Evolutionary conservation across 306 rosid species (phyloP), one percentile per base, ranked within the genome.

Genomic region (Sesbania bispinosa): DNA sequence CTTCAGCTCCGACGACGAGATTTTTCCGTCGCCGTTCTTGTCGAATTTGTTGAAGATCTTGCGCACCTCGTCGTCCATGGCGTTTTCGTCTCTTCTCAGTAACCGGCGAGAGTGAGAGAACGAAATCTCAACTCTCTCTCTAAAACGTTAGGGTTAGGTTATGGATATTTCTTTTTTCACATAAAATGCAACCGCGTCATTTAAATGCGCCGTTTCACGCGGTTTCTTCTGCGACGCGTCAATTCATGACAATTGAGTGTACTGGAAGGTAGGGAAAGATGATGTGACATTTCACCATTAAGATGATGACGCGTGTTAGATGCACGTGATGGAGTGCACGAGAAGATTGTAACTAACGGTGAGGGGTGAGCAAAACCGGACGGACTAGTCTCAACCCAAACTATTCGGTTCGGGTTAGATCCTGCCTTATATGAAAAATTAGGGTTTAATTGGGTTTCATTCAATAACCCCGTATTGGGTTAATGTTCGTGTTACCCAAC

Each of bases 11-110:
- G 46, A 26, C 46, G 71, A 18, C 6, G 93, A 94, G 83, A 94
- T 94, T 63, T 76, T 91, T 0, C 97, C 99, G 62, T 94, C 99
- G 36, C 97, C 93, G 75, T 94, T 91, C 65, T 80, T 91, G 76
- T 94, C 99, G 79, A 94, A 91, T 84, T 94, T 91, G 82, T 67
- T 68, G 95, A 94, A 94, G 50, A 94, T 80, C 62, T 47, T 57
- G 43, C 75, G 77, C 23, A 86, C 81, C 46, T 94, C 97, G n/a
- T 90, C 90, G 46, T 88, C 97, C 88, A 75, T 83, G 57, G 90
- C 29, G 43, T 60, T 76, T 7, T 10, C 7, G 13, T 54, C 10
- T 2, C 1, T 67, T 6, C 15, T 3, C 18, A 13, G 13, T 18
- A 4, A 68, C 33, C 38, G 41, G 7, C 8, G 41, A 14, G 67